Percentiles rank a stretch among this genome's conserved stretches.
These are phyloP conservation scores for Ogataea pini DNA, from an alignment of 805 yeast genomes.

Conservation along the genomic window DNA sequence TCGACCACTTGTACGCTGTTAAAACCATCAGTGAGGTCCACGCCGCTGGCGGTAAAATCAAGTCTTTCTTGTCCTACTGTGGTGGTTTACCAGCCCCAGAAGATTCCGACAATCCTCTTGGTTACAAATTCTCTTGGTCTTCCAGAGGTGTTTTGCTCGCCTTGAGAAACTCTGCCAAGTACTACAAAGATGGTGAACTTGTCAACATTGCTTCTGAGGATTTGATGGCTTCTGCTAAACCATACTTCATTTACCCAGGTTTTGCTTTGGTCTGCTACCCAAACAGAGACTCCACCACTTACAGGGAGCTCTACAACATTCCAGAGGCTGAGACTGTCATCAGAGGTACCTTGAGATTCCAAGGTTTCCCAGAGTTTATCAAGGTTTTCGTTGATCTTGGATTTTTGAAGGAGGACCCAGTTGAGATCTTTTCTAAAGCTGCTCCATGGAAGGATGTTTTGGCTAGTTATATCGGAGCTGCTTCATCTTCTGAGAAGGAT, in stretches of 20 bases:
- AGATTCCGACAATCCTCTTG: slow-evolving; percentile 95
- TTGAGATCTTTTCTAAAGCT: slow-evolving; percentile 54
- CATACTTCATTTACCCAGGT: slow-evolving; percentile 95
- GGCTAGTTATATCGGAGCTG: slow-evolving; percentile 71
- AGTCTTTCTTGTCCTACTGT: slow-evolving; percentile 92
- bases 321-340: slow-evolving; percentile 97
- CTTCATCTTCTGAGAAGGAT: slow-evolving; percentile 69
- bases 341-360: slow-evolving; percentile 96
- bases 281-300: slow-evolving; percentile 95
- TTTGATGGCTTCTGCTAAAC: slow-evolving; percentile 92
- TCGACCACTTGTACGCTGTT: slow-evolving; percentile 97
- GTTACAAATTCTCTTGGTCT: slow-evolving; percentile 99
- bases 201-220: slow-evolving; percentile 83
- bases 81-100: slow-evolving; percentile 99
- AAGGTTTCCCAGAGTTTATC: slow-evolving; percentile 98
- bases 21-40: slow-evolving; percentile 98
- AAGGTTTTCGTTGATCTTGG: slow-evolving; percentile 94
- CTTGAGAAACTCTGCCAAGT: slow-evolving; percentile 88
- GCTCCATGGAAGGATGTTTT: slow-evolving; percentile 89
- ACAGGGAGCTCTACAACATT: slow-evolving; percentile 86
- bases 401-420: slow-evolving; percentile 76
- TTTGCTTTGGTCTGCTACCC: slow-evolving; percentile 94
- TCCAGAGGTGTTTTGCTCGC: slow-evolving; percentile 97
- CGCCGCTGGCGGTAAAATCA: slow-evolving; percentile 85
- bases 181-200: slow-evolving; percentile 82